These are phyloP conservation scores for Mycena kentingensis DNA, from an alignment of 768 basidiomycete species.

Conservation along the genomic window DNA sequence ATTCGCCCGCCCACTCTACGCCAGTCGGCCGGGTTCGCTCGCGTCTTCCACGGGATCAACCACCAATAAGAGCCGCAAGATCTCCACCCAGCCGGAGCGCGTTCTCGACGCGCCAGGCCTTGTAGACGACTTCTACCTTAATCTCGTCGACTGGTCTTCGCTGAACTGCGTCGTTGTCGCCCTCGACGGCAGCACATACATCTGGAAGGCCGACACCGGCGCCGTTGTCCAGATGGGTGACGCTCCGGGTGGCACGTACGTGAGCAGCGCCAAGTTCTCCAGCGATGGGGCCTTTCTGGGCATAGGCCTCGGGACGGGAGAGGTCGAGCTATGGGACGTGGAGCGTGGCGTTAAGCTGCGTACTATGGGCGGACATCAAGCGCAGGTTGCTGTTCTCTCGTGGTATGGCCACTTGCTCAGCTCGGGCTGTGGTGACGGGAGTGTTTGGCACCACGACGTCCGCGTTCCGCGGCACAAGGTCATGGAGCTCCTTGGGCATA, in stretches of 20 bases:
- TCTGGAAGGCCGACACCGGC: conserved; percentile 93
- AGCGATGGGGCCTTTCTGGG: conserved; percentile 81
- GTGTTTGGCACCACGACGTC: conserved; percentile 97
- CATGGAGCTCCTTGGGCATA: conserved; percentile 86
- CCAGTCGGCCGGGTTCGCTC: conserved; percentile 61
- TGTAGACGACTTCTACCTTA: conserved; percentile 96
- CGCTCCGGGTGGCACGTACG: conserved; percentile 73
- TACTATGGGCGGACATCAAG: conserved; percentile 88
- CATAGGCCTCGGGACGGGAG: conserved; percentile 76
- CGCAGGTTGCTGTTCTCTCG: conserved; percentile 78
- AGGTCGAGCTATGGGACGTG: conserved; percentile 95
- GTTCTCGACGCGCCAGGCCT: conserved; percentile 94
- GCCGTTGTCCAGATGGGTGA: conserved; percentile 77
- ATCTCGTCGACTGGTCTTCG: conserved; percentile 86
- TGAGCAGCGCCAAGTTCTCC: conserved; percentile 78
- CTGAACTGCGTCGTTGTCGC: conserved; percentile 90
- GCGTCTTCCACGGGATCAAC: conserved; percentile 63
- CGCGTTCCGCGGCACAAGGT: conserved; percentile 85
- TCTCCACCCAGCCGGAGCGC: conserved; percentile 86
- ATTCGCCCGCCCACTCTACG: conserved; percentile 74
- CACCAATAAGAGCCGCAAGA: conserved; percentile 75
- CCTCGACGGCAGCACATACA: conserved; percentile 81
- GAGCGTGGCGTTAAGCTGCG: conserved; percentile 76
- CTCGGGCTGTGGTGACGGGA: conserved; percentile 90
- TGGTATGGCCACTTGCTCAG: conserved; percentile 89